These are phyloP conservation scores for Pulveroboletus frians DNA, from an alignment of 768 basidiomycete genomes.

Conservation along the genomic window DNA sequence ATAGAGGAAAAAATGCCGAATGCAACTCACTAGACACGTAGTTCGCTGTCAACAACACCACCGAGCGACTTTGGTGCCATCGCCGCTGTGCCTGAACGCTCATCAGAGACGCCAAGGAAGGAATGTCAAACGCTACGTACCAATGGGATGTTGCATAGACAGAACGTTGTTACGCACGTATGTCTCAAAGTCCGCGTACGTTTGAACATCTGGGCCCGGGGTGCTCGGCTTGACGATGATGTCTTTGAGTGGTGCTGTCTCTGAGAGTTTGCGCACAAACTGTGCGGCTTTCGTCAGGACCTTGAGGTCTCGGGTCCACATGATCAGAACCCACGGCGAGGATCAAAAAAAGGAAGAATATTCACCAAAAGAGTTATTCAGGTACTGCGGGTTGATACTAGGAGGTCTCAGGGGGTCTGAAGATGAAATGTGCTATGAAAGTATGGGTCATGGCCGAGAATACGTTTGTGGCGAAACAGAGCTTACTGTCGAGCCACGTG, in stretches of 20 bases:
- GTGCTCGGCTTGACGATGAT: constrained; percentile 16
- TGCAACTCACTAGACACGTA: constrained; percentile 13
- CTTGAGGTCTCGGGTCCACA: constrained; percentile 7
- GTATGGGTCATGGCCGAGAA: not conserved
- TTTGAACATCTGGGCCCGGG: constrained; percentile 18
- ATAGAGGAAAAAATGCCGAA: not conserved
- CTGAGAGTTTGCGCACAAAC: constrained; percentile 12
- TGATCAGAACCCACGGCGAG: not conserved
- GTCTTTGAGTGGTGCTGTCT: constrained; percentile 15
- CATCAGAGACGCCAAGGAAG: not conserved
- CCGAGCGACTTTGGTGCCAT: constrained; percentile 17
- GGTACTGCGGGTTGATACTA: constrained; percentile 8
- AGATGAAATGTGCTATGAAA: constrained; percentile 15
- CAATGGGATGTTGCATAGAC: constrained; percentile 11
- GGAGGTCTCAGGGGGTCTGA: constrained; percentile 10
- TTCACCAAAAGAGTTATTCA: constrained; percentile 14
- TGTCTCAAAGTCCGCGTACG: constrained; percentile 12
- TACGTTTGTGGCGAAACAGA: not conserved
- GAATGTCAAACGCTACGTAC: not conserved
- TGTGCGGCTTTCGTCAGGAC: constrained; percentile 12
- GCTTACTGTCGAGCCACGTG: constrained; percentile 16
- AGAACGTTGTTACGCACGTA: constrained; percentile 1
- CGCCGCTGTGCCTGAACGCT: constrained; percentile 11
- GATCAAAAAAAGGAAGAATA: not conserved
- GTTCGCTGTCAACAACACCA: constrained; percentile 14